These are phyloP conservation scores for Schizosaccharomyces japonicus DNA, from an alignment of 805 yeast genomes.

Conservation along the genomic window DNA sequence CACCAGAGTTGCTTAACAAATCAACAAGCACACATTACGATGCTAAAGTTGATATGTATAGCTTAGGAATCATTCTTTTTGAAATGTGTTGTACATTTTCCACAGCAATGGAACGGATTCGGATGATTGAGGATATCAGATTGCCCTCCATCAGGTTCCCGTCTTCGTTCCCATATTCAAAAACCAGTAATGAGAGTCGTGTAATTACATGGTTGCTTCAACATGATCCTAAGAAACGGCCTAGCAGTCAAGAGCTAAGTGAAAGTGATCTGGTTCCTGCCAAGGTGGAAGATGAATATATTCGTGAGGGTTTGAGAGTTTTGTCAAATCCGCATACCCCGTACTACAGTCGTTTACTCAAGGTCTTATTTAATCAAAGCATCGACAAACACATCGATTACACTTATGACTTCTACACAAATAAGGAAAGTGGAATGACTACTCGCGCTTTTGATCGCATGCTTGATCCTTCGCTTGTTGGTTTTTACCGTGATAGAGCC, in stretches of 20 bases:
- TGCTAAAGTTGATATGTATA: conserved; percentile 87
- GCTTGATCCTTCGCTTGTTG: conserved; percentile 16
- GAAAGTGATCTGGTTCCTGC: conserved; percentile 70
- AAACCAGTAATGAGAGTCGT: conserved; percentile 33
- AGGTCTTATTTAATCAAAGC: conserved; percentile 62
- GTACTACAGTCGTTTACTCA: conserved; percentile 90
- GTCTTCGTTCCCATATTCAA: conserved; percentile 27
- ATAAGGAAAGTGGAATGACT: conserved; percentile 11
- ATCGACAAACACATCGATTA: conserved; percentile 28
- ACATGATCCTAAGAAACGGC: conserved; percentile 59
- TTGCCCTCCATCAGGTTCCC: conserved; percentile 44
- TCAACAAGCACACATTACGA: conserved; percentile 39
- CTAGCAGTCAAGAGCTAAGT: conserved; percentile 52
- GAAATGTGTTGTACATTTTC: conserved; percentile 70
- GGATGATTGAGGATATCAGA: conserved; percentile 43
- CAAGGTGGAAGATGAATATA: conserved; percentile 69
- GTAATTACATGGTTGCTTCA: conserved; percentile 45
- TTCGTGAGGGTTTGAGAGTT: conserved; percentile 67
- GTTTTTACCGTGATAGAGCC: conserved; percentile 28
- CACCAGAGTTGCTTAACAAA: conserved; percentile 44
- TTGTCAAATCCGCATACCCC: conserved; percentile 52
- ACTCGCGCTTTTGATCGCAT: background rate
- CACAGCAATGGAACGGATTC: conserved; percentile 88
- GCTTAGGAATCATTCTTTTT: conserved; percentile 80
- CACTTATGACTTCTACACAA: conserved; percentile 31